phyloP scores from a whole-genome alignment of 176 grass and related monocot genomes.

The Stipa capillata region DNA sequence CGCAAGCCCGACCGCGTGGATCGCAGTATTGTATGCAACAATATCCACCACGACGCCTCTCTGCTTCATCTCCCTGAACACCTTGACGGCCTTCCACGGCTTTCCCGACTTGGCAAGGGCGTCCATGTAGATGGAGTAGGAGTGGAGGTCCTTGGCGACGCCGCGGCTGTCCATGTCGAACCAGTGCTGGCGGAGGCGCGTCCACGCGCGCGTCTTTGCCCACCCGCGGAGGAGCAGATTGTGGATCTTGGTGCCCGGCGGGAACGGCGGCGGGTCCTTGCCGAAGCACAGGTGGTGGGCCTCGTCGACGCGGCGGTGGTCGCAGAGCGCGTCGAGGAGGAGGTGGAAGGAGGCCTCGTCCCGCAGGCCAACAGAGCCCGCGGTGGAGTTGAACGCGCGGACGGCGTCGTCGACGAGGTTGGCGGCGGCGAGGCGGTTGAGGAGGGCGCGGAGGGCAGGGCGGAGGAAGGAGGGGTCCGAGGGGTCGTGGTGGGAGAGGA shows the following conservation, averaged over 20 bases:
- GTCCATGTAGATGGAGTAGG: constrained; percentile 95
- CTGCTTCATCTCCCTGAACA: constrained; percentile 77
- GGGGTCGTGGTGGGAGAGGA: constrained; percentile 51
- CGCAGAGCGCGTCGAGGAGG: constrained; percentile 85
- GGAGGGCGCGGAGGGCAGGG: constrained; percentile 37
- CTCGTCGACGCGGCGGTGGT: constrained; percentile 65
- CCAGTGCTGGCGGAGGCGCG: constrained; percentile 67
- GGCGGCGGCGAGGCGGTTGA: constrained; percentile 54
- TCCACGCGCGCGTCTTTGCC: constrained; percentile 56
- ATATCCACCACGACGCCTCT: constrained; percentile 39
- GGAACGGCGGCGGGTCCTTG: constrained; percentile 31
- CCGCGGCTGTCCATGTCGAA: constrained; percentile 71
- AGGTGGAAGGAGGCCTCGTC: constrained; percentile 65
- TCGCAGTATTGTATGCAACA: constrained; percentile 70
- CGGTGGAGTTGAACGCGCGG: constrained; percentile 29
- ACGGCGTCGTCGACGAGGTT: constrained; percentile 41
- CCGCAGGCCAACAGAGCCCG: constrained; percentile 20
- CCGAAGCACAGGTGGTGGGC: constrained; percentile 68
- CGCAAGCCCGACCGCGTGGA: constrained; percentile 57
- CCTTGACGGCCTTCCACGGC: constrained; percentile 71
- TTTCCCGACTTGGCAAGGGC: constrained; percentile 68
- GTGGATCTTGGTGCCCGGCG: constrained; percentile 60
- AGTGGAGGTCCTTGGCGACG: constrained; percentile 80
- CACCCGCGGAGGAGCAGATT: constrained; percentile 83
- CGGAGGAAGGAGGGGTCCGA: constrained; percentile 51